Evolutionary conservation across 257 asterid species (phyloP), one percentile per base, ranked within the genome.

Genomic region (Scutellaria barbata): DNA sequence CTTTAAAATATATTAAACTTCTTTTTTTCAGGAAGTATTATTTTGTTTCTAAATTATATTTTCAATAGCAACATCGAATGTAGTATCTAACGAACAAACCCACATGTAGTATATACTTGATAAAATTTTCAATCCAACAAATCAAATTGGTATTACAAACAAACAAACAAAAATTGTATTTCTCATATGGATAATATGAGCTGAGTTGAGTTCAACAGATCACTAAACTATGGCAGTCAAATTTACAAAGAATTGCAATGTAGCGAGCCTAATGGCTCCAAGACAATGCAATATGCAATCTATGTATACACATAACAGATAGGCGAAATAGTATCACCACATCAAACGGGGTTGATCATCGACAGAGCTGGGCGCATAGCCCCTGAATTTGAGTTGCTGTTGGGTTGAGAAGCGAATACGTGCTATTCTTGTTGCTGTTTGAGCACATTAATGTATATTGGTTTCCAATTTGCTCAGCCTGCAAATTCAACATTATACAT

Each of bases 331-430:
- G 54, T 52, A 76, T 46, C 40, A 77, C 74, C 37, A 22, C 46
- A 40, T 14, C 30, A 10, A 43, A 54, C 66, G 30, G 10, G 41
- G 10, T 9, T 40, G 14, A 62, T 91, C 90, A 87, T 57, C 86
- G 68, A 79, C 97, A 91, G 18, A 91, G 90, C 84, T 83, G 88
- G 17, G 81, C 66, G 52, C 97, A 91, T 13, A 87, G 77, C 53
- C 96, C 92, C 74, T 81, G 89, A 60, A 91, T 87, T 77, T 82
- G 87, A 53, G 80, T 62, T 9, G 84, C 16, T 2, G 82, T 77
- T 9, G 83, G 88, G 69, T 84, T 85, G 37, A 74, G 50, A 72
- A 84, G 79, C 0, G 81, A 13, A 63, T 84, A 91, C 11, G 87
- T 70, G 71, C 73, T 71, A 68, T 78, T 79, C 74, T 73, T 87